Evolutionary conservation across 257 asterid genomes (phyloP).

Genomic region (Solanum stenotomum): DNA sequence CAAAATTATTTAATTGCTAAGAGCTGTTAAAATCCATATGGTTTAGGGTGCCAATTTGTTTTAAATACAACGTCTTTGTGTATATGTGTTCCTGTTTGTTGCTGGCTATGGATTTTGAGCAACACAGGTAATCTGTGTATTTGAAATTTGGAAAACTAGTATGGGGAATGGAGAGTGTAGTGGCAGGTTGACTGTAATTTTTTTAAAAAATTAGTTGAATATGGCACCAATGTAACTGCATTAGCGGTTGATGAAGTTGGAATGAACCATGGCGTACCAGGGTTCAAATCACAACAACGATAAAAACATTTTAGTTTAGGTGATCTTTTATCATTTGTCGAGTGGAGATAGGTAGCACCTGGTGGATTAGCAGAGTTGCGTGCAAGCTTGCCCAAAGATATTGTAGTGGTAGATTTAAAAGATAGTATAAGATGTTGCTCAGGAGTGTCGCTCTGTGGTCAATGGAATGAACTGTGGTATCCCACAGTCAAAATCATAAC

Average conservation of each 20-base stretch:
- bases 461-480: background rate
- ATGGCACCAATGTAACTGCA: background rate
- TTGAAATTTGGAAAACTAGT: background rate
- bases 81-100: background rate
- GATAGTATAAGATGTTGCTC: background rate
- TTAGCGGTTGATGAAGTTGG: background rate
- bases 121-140: background rate
- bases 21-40: background rate
- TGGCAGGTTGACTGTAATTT: background rate
- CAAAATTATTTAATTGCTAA: background rate
- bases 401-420: background rate
- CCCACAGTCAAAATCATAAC: background rate
- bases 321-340: background rate
- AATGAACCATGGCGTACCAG: background rate
- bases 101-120: background rate
- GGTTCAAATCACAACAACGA: background rate
- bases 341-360: background rate
- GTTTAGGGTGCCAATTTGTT: background rate
- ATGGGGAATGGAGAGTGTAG: background rate
- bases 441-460: background rate
- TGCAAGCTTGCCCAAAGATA: background rate
- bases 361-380: background rate
- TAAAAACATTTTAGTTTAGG: background rate
- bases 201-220: rapidly evolving
- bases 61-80: background rate